Base-by-base conservation (phyloP, 345 rosid species). In the Psidium guajava region DNA sequence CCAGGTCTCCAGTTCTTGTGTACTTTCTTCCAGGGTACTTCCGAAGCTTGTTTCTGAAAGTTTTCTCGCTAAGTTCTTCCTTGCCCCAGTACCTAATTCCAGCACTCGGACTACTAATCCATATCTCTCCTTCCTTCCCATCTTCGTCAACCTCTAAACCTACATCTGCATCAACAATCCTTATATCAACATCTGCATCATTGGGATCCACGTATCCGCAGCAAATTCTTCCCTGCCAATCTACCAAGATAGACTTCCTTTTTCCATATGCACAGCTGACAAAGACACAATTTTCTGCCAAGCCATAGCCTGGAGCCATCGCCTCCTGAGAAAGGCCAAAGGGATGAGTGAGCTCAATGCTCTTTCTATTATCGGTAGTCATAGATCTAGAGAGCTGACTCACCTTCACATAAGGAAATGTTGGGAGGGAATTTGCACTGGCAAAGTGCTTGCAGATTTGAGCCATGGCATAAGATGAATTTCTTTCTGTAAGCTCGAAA, bases 271-370 rank as follows among this genome's bases (percentile, higher is more conserved):
- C 96, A 84, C 94, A 94, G 74, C 91, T 90, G 54, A 94, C 96
- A 88, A 94, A 94, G 55, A 94, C 95, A 85, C 96, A 93, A 82
- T 94, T 93, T 86, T 94, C 95, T 6, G 95, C 96, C 90, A 94
- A 89, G 57, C 96, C 95, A 88, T 94, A 94, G 75, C 96, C 96
- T 54, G 95, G 94, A 61, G 96, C 96, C 94, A 94, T 88, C 87
- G 88, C 93, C 86, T 92, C 92, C 89, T 93, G 92, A 40, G 93
- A 90, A 84, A 93, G 91, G 47, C 95, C 92, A 51, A 90, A 93
- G n/a, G 94, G 93, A 52, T 64, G 83, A 83, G 95, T 89, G 84
- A 92, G 93, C 84, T 91, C 94, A 18, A 36, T 36, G 12, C 80
- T 36, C 80, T 69, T 69, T 69, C 80, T 24, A 5, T 69, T 36